Evolutionary conservation across 768 basidiomycete genomes (phyloP), one percentile per base, ranked within the genome.

Genomic region (Austroboletus eburneus): DNA sequence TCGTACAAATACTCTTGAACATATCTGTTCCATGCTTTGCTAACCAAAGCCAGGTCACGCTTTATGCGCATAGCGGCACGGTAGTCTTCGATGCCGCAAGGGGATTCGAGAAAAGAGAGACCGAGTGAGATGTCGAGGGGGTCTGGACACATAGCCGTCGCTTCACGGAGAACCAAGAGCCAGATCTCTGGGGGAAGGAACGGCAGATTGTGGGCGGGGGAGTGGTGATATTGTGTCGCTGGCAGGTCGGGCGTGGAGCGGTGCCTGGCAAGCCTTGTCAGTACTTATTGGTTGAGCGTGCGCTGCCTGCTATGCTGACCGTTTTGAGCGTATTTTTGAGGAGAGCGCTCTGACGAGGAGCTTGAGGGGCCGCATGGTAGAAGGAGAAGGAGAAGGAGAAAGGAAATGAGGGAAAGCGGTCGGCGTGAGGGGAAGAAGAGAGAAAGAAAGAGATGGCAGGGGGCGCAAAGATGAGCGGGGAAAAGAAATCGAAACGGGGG

Each of bases 171-270:
- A 48, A 87, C 76, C 55, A 75, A 62, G n/a, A 77, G 66, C 85
- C 85, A 87, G 7, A 87, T 58, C 54, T 87, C 85, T 2, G 74
- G 59, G 0, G 85, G 85, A 13, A 85, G 70, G 46, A 63, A 51
- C 14, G 73, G 73, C n/a, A 71, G 62, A 45, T 66, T 64, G 34
- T 58, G 66, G 16, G 66, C 64, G 1, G 64, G 64, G 9, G 64
- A 48, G 45, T 67, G 59, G 43, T 51, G 53, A 36, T 51, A 54
- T 14, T 48, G 65, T 35, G 39, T 49, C 37, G 27, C 50, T 21
- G 51, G 54, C 10, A 34, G 30, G 21, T 38, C 24, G 27, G 37
- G 46, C 27, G 44, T 8, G 33, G 17, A 35, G 9, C 34, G 24
- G 12, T 29, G 44, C 23, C 63, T 62, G 34, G 24, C n/a, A 29